Evolutionary conservation across 805 yeast species (phyloP).

Genomic region (Wickerhamiella parazyma): DNA sequence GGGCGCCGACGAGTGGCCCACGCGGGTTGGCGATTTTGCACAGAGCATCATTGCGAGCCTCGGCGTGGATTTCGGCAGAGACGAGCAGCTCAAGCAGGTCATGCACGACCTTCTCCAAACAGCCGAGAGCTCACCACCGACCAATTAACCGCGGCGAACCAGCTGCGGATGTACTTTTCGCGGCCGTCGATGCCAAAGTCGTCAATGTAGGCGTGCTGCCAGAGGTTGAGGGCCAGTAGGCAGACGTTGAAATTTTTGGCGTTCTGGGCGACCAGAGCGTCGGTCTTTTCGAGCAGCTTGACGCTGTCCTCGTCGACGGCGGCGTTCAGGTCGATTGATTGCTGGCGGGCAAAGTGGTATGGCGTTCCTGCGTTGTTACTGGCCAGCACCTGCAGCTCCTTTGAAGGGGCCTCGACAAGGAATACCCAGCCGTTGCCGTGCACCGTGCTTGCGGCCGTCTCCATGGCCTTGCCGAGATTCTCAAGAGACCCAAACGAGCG

Average conservation of each 20-base stretch:
- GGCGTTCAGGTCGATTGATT: conserved; percentile 62
- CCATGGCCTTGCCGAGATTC: conserved; percentile 58
- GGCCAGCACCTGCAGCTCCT: conserved; percentile 50
- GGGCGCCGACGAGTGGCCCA: neutral
- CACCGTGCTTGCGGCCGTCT: conserved; percentile 54
- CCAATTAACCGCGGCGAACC: conserved; percentile 80
- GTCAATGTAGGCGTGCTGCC: conserved; percentile 78
- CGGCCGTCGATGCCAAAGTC: conserved; percentile 77
- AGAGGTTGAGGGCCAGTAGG: conserved; percentile 60
- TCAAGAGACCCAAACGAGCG: conserved; percentile 61
- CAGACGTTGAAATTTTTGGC: conserved; percentile 36
- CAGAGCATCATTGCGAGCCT: conserved; percentile 6
- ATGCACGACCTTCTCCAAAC: conserved; percentile 15
- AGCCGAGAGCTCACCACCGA: conserved; percentile 25
- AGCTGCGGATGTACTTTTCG: conserved; percentile 53
- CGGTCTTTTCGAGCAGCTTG: conserved; percentile 32
- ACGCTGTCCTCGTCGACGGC: conserved; percentile 45
- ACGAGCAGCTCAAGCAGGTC: neutral
- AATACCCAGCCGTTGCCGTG: conserved; percentile 88
- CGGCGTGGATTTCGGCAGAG: neutral
- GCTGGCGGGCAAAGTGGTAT: conserved; percentile 44
- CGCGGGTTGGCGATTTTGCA: conserved; percentile 2
- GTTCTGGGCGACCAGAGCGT: conserved; percentile 26
- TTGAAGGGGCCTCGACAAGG: conserved; percentile 50
- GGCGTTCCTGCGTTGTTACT: conserved; percentile 89